Base-by-base conservation (phyloP, 257 asterid species). In the Knoxia roxburghii region DNA sequence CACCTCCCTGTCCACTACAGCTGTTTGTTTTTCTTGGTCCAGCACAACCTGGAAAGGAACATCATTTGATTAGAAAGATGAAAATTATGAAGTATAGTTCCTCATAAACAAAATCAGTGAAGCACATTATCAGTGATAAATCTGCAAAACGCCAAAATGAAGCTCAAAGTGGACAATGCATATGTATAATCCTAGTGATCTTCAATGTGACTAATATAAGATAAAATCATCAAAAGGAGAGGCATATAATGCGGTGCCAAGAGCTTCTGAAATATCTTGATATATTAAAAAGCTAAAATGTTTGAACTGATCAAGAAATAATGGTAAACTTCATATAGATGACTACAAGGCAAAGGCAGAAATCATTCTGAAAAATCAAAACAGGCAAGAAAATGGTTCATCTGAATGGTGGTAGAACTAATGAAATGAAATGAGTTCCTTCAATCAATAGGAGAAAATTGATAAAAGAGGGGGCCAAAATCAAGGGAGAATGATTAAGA, bases 1-100 rank as follows among this genome's bases (percentile, higher is more conserved):
- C 27, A 93, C 99, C 82, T 93, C 99, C 85, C 99, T 84, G 68
- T 93, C 96, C 60, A 90, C 97, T 7, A 87, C 81, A 20, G 72
- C 96, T 45, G 71, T 80, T 55, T 90, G 87, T 39, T 83, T 90
- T 75, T 78, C 91, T 76, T 82, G 79, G 40, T 90, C 95, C 57
- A 93, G 73, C 48, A 90, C 88, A 76, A 90, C 95, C 99, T 93
- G 77, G 57, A 17, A 68, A 61, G 53, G 52, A 18, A 52, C 17
- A 37, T n/a, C 46, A 20, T 41, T 32, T 27, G 33, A 45, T 8
- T 18, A 13, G 29, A 59, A 12, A 59, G 46, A 32, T 14, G 2
- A 27, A 56, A 17, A 15, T 57, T 17, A 32, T 37, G 10, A 30
- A 30, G 18, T 15, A 6, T 32, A 8, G 26, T 18, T 33, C 27